Conservation (phyloP, 495 filamentous ascomycete genomes). For the Xylaria bambusicola region DNA sequence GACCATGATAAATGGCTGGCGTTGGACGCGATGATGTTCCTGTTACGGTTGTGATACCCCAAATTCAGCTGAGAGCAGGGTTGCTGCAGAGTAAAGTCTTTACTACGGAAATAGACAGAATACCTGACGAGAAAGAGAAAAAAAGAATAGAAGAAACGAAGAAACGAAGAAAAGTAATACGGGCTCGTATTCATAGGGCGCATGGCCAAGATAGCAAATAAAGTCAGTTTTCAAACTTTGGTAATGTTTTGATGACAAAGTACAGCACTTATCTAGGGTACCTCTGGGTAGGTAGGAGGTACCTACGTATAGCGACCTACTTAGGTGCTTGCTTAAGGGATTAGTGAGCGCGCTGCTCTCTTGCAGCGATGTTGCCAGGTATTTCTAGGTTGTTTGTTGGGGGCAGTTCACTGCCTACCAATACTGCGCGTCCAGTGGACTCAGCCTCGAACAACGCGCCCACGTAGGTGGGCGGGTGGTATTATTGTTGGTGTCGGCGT, state of each 20-base stretch:
- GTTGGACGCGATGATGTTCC: conserved; percentile 13
- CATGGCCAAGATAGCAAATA: conserved; percentile 11
- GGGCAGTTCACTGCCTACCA: too few relatives aligned
- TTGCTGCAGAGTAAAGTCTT: not conserved
- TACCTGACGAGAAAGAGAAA: conserved; percentile 12
- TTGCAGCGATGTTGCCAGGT: too few relatives aligned
- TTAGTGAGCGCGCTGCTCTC: too few relatives aligned
- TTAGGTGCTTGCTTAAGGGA: too few relatives aligned
- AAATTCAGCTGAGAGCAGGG: not conserved
- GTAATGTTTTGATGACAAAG: too few relatives aligned
- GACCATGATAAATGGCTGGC: conserved; percentile 1
- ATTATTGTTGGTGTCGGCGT: too few relatives aligned
- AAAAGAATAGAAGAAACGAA: conserved; percentile 14
- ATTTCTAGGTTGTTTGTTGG: too few relatives aligned
- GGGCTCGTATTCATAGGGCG: not conserved
- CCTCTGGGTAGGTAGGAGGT: too few relatives aligned
- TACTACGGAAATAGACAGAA: not conserved
- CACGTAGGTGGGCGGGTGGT: not conserved
- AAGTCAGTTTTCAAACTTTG: not conserved
- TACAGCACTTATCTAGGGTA: too few relatives aligned
- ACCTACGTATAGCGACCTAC: too few relatives aligned
- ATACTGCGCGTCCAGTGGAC: not conserved
- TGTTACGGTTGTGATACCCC: conserved; percentile 23
- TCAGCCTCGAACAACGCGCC: not conserved
- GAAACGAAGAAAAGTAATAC: conserved; percentile 12